Conservation (phyloP, 352 stramenopile species). For the Phytophthora palmivora region DNA sequence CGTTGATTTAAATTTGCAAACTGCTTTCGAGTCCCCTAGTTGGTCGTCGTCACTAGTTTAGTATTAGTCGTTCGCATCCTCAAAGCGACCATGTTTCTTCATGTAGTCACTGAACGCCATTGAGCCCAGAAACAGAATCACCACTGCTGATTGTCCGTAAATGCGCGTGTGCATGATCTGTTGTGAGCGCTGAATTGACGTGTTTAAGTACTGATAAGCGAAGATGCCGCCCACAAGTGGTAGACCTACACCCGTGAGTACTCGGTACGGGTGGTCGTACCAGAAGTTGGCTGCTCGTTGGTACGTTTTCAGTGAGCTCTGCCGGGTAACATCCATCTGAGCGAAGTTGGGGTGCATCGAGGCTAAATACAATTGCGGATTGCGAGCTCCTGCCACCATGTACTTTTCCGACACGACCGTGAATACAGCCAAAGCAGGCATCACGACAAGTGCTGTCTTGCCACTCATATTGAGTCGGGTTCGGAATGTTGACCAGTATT, state of each 20-base stretch:
- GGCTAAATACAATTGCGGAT: slow-evolving; percentile 45
- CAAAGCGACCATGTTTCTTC: slow-evolving; percentile 41
- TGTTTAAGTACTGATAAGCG: slow-evolving; percentile 41
- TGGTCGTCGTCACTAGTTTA: too few species aligned
- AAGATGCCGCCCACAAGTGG: slow-evolving; percentile 51
- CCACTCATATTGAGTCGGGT: too few species aligned
- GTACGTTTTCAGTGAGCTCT: slow-evolving; percentile 32
- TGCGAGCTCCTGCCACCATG: too few species aligned
- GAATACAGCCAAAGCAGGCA: too few species aligned
- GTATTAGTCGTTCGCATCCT: too few species aligned
- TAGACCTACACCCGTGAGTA: slow-evolving; percentile 32
- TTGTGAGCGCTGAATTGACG: slow-evolving; percentile 44
- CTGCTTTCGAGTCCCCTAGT: too few species aligned
- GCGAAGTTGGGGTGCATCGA: slow-evolving; percentile 43
- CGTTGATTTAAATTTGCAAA: too few species aligned
- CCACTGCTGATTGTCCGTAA: slow-evolving; percentile 46
- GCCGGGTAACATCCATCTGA: slow-evolving; percentile 23
- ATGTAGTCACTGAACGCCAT: slow-evolving; percentile 62
- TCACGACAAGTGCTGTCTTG: too few species aligned
- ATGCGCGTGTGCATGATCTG: slow-evolving; percentile 64
- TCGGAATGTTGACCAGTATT: too few species aligned
- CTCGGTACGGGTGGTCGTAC: slow-evolving; percentile 53
- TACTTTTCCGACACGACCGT: too few species aligned
- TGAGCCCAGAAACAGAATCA: slow-evolving; percentile 41
- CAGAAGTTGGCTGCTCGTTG: slow-evolving; percentile 47